Base-by-base conservation (phyloP, 192 early-diverging fungal genomes). In the Linnemannia hyalina region DNA sequence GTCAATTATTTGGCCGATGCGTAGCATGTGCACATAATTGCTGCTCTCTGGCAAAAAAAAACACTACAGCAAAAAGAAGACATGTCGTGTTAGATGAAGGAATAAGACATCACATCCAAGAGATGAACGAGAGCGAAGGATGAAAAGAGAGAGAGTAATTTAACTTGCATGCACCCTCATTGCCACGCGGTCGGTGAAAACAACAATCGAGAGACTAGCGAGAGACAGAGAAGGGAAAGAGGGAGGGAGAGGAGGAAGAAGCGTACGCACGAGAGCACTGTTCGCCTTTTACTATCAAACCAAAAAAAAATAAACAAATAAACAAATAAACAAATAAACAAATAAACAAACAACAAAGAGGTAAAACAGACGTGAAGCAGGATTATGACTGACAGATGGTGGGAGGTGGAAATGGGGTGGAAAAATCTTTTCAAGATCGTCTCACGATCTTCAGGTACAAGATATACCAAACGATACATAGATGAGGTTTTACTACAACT, bases 1-100 rank as follows among this genome's bases (percentile, higher is more conserved):
- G 60, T 63, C 60, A 63, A 63, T 63, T 63, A 63, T 63, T 63
- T 63, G 60, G 60, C 60, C 60, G 60, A 63, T 63, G 60, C 60
- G 42, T 47, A 29, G 26, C 44, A 49, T 47, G 46, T 32, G 41
- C 71, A 44, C 44, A 26, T 6, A 13, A 11, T 20, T 3, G n/a
- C 2, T 29, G n/a, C n/a, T 73, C 23, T 46, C 41, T 47, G 71
- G 71, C 71, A 26, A 73, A 26, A 73, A 73, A n/a, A 32, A 46
- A 6, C 8, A 13, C 10, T 11, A 11, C 44, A 46, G 11, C 1
- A 60, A 49, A 26, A 49, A 16, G 18, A 49, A 16, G 16, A 20
- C 47, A 49, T 49, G 47, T 0, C 47, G 47, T 10, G 60, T 29
- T 4, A 63, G 60, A 63, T 63, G 60, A 63, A 63, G 11, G n/a